These are phyloP conservation scores for Coriaria nepalensis DNA, from an alignment of 306 rosid genomes.

Conservation along the genomic window DNA sequence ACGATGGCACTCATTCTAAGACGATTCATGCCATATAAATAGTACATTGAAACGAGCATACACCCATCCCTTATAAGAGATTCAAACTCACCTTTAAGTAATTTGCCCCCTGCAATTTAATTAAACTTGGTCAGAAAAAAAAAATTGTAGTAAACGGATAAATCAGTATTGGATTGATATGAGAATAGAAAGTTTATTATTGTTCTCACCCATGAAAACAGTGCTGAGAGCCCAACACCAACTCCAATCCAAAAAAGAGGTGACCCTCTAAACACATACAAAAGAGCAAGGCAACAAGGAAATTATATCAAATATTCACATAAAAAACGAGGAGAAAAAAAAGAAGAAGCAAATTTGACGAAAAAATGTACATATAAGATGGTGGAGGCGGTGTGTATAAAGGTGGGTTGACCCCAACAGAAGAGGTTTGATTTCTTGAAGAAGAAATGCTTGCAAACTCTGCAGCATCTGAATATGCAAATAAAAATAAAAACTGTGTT, in stretches of 20 bases:
- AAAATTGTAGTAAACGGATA: conserved; percentile 10
- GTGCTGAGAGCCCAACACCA: conserved; percentile 89
- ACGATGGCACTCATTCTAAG: neutral
- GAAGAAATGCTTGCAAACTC: conserved; percentile 70
- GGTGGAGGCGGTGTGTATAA: conserved; percentile 50
- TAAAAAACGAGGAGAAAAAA: conserved; percentile 1
- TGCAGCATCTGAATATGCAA: conserved; percentile 8
- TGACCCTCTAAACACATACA: conserved; percentile 49
- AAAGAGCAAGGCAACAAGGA: neutral
- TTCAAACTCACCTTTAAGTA: conserved; percentile 65
- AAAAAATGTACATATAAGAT: conserved; percentile 48
- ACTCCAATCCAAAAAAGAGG: conserved; percentile 94
- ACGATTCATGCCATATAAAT: conserved; percentile 1
- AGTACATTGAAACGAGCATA: conserved; percentile 10
- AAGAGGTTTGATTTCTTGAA: conserved; percentile 44
- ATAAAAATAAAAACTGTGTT: neutral
- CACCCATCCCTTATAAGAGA: conserved; percentile 19
- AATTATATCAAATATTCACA: conserved; percentile 4
- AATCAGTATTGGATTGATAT: neutral
- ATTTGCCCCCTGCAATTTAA: conserved; percentile 54
- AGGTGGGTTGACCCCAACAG: conserved; percentile 69
- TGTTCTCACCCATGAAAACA: conserved; percentile 78
- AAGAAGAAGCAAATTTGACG: neutral
- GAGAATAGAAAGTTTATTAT: conserved; percentile 6
- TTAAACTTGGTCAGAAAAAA: conserved; percentile 19